A percentile compares a stretch with the other conserved stretches of the same genome.
These are phyloP conservation scores for Phialophora expanda DNA, from an alignment of 2,329 filamentous ascomycete species.

Conservation along the genomic window DNA sequence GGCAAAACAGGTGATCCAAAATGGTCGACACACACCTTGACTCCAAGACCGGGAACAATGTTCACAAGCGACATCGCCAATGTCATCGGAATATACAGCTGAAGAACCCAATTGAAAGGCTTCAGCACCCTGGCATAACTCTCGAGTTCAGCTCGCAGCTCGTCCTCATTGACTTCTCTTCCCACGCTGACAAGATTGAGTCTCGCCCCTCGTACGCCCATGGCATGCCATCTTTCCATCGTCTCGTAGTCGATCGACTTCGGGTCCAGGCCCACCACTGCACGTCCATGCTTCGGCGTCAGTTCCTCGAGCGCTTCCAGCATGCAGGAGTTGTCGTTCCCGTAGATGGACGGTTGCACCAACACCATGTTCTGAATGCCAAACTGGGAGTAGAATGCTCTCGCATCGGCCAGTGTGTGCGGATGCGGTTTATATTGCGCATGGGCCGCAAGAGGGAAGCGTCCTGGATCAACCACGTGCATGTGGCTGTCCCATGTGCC, in stretches of 20 bases:
- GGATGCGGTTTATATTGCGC: constrained; percentile 60
- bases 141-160: constrained; percentile 52
- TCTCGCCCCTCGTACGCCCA: constrained; percentile 65
- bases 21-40: constrained; percentile 63
- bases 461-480: constrained; percentile 63
- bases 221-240: constrained; percentile 59
- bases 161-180: constrained; percentile 47
- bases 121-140: constrained; percentile 58
- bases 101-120: constrained; percentile 61
- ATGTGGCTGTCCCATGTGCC: constrained; percentile 67
- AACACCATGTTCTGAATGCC: constrained; percentile 63
- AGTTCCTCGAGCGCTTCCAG: constrained; percentile 59
- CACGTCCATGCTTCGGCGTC: constrained; percentile 54
- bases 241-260: constrained; percentile 46
- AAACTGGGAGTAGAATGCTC: constrained; percentile 57
- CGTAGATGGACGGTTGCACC: constrained; percentile 67
- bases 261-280: constrained; percentile 63
- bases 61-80: constrained; percentile 56
- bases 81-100: constrained; percentile 62
- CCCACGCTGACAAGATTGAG: constrained; percentile 64
- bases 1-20: constrained; percentile 58
- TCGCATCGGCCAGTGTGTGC: constrained; percentile 59
- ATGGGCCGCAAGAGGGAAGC: constrained; percentile 55
- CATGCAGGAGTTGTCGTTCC: constrained; percentile 64
- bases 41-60: constrained; percentile 53